Evolutionary conservation across 495 filamentous ascomycete species (phyloP).

Genomic region (Trichoderma erinaceum): DNA sequence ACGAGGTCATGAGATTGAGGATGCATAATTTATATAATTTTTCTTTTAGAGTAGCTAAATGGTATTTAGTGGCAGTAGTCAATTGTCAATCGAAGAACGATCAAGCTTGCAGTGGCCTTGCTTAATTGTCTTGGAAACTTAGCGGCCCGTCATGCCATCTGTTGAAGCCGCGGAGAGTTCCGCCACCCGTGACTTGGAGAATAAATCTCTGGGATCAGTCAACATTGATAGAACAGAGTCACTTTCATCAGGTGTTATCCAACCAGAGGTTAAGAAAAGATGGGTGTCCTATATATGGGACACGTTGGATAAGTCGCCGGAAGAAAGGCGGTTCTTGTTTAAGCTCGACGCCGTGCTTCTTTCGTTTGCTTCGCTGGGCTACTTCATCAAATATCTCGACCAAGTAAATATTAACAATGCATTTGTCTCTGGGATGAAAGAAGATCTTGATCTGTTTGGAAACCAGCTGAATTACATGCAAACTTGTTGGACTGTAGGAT

Average conservation of each 20-base stretch:
- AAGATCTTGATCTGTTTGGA: constrained; percentile 51
- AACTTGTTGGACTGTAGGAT: constrained; percentile 56
- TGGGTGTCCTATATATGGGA: constrained; percentile 50
- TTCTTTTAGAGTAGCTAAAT: neutral
- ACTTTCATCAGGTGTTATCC: neutral
- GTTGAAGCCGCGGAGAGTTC: neutral
- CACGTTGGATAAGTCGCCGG: constrained; percentile 53
- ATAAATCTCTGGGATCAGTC: neutral
- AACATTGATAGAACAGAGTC: neutral
- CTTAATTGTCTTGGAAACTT: neutral
- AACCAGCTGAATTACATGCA: constrained; percentile 48
- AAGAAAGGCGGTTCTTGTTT: constrained; percentile 54
- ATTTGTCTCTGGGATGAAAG: constrained; percentile 53
- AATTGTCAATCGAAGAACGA: neutral
- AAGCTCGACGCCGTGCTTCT: constrained; percentile 54
- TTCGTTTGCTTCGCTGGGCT: constrained; percentile 35
- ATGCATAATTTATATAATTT: neutral
- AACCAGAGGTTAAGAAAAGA: constrained; percentile 24
- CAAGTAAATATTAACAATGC: constrained; percentile 38
- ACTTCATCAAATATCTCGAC: constrained; percentile 40
- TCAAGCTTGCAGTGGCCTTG: neutral
- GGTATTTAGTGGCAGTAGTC: neutral
- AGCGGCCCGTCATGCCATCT: neutral
- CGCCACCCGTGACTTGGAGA: neutral
- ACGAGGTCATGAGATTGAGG: neutral